Evolutionary conservation across 768 basidiomycete genomes (phyloP).

Genomic region (Mycena latifolia): DNA sequence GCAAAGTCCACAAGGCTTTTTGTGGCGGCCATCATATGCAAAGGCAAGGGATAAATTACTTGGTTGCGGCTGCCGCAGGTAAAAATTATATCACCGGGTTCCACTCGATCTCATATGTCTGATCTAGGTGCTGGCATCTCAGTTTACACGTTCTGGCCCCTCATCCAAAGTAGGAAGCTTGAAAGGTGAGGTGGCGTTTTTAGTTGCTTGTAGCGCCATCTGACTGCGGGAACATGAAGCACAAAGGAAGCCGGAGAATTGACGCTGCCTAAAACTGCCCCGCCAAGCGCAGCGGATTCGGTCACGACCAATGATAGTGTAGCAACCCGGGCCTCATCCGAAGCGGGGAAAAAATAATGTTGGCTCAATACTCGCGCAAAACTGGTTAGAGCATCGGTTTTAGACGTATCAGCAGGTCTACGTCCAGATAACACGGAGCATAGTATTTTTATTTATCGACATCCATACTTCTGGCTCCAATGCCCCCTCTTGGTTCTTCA

Average conservation of each 20-base stretch:
- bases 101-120: not conserved
- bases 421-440: constrained; percentile 18
- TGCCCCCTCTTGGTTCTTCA: constrained; percentile 40
- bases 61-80: constrained; percentile 71
- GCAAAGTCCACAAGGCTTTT: not conserved
- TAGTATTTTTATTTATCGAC: constrained; percentile 42
- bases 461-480: constrained; percentile 44
- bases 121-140: constrained; percentile 27
- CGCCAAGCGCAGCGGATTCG: no score
- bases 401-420: constrained; percentile 21
- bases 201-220: constrained; percentile 4
- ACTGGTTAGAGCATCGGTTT: not conserved
- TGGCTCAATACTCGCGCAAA: constrained; percentile 2
- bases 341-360: constrained; percentile 26
- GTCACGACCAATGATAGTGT: no score
- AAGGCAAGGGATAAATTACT: constrained; percentile 54
- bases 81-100: not conserved
- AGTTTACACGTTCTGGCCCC: constrained; percentile 31
- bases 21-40: constrained; percentile 9
- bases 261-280: not conserved
- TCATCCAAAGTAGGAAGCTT: constrained; percentile 25
- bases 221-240: not conserved
- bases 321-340: no score
- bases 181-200: constrained; percentile 18
- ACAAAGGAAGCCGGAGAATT: constrained; percentile 5